These are phyloP conservation scores for Talaromyces piceae DNA, from an alignment of 2,329 filamentous ascomycete species.

Conservation along the genomic window DNA sequence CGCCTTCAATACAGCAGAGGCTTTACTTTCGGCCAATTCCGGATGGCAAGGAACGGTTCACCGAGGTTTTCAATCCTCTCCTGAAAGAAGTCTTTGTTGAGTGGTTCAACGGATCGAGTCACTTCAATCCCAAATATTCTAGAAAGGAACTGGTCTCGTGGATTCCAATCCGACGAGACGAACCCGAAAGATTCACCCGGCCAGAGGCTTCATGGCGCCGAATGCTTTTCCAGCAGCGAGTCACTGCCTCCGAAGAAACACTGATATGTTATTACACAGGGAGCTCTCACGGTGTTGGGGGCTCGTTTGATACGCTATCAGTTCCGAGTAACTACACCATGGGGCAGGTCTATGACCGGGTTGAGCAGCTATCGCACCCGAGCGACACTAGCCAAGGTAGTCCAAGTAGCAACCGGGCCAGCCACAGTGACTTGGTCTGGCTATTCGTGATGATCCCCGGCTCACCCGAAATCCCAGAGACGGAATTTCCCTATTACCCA, in stretches of 20 bases:
- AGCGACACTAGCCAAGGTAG: no score
- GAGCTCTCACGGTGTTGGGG: background rate
- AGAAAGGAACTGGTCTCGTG: background rate
- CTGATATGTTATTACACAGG: background rate
- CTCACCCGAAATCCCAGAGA: background rate
- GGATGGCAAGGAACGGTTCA: background rate
- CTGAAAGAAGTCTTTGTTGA: background rate
- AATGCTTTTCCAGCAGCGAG: background rate
- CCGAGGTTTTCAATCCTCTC: slow-evolving; percentile 1
- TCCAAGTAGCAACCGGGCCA: background rate
- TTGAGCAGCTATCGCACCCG: no score
- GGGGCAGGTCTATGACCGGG: background rate
- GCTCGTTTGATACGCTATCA: background rate
- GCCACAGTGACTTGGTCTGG: slow-evolving; percentile 1
- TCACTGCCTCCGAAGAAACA: background rate
- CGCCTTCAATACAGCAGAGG: background rate
- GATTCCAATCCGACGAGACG: background rate
- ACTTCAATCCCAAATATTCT: background rate
- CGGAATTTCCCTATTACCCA: no score
- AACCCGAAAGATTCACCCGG: background rate
- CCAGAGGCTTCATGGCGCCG: slow-evolving; percentile 5
- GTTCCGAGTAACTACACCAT: background rate
- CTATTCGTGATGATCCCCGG: background rate
- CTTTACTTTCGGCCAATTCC: background rate
- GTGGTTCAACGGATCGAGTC: background rate